Evolutionary conservation across 768 basidiomycete species (phyloP), one percentile per base, ranked within the genome.

Genomic region (Russula earlei): DNA sequence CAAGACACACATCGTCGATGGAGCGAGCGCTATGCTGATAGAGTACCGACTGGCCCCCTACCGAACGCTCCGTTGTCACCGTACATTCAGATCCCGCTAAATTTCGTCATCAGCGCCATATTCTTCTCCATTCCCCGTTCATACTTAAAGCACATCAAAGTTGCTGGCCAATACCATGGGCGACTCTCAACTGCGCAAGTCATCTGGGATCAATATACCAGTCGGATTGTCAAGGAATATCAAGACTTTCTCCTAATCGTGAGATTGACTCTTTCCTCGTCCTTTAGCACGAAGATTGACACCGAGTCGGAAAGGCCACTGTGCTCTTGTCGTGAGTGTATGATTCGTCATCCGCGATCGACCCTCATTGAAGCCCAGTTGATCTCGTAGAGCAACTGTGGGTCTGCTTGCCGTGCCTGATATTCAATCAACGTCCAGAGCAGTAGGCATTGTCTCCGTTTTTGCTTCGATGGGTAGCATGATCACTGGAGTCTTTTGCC

Each of bases 201-300:
- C 45, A 75, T 70, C 38, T 82, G 79, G 79, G 70, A 76, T 49
- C 63, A 59, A 15, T 80, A 80, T 54, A 74, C 78, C 22, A 70
- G 74, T 34, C 73, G 77, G 34, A 70, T 82, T 5, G 75, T 77
- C 5, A 69, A 74, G 55, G 79, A 81, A 59, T 81, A 80, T 62
- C 77, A 78, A 9, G 74, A 81, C 54, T 80, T 82, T 58, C 68
- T 81, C 19, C 71, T 81, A 7, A 74, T 82, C 34, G 80, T 80
- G 58, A 69, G 77, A 19, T 19, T 17, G 22, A 14, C 4, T 37
- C 15, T 49, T 44, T 10, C 22, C 10, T 36, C 40, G 22, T n/a
- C 52, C 41, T 17, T 33, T 17, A n/a, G n/a, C n/a, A 2, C 36
- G 24, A 10, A 43, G 29, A 11, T 41, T 51, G 11, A 33, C 38